phyloP scores from a whole-genome alignment of 139 green algal genomes.

The Chlorella ohadii region DNA sequence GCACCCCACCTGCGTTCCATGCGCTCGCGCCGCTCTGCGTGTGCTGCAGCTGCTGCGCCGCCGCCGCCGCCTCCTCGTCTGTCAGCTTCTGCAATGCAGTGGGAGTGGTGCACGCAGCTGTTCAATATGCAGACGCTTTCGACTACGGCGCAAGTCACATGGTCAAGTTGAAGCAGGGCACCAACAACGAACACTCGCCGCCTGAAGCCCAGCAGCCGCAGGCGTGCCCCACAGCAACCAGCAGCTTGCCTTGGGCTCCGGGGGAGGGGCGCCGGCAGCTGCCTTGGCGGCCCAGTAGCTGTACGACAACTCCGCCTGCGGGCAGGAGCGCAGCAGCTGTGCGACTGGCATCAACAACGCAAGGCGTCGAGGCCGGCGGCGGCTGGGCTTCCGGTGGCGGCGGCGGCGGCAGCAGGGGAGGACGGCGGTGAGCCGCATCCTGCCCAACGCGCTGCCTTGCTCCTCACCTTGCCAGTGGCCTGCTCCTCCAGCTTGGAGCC shows the following conservation, averaged over 20 bases:
- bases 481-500: slow-evolving; percentile 36
- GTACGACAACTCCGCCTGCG: slow-evolving; percentile 30
- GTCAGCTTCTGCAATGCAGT: slow-evolving; percentile 29
- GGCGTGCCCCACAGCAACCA: too few relatives aligned
- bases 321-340: too few relatives aligned
- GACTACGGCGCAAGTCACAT: too few relatives aligned
- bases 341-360: not conserved
- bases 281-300: slow-evolving; percentile 37
- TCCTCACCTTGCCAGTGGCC: slow-evolving; percentile 28
- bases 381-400: not conserved
- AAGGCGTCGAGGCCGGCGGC: not conserved
- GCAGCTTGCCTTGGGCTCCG: slow-evolving; percentile 20
- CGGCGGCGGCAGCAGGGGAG: not conserved
- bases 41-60: not conserved
- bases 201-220: too few relatives aligned
- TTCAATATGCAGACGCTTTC: too few relatives aligned
- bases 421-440: not conserved
- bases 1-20: slow-evolving; percentile 26
- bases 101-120: too few relatives aligned
- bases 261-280: not conserved
- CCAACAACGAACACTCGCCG: too few relatives aligned
- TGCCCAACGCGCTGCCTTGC: not conserved
- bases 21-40: slow-evolving; percentile 24
- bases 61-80: slow-evolving; percentile 29
- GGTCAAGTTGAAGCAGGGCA: too few relatives aligned